phyloP scores from a whole-genome alignment of 352 stramenopile species.

The Globisporangium radiosum region DNA sequence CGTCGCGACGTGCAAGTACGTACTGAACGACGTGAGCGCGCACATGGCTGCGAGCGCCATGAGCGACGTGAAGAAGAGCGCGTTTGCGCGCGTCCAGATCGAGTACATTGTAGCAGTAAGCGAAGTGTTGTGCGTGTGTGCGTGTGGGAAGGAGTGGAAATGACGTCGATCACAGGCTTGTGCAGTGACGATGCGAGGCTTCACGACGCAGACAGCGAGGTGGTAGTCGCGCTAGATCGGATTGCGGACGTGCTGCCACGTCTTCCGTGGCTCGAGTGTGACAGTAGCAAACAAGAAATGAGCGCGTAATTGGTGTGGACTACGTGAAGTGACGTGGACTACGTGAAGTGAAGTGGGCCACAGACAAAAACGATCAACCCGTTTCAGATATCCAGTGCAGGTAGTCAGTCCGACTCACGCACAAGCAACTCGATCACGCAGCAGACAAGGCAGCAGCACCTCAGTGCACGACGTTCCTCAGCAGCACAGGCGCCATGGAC shows the following conservation, averaged over 20 bases:
- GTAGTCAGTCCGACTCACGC: too few relatives aligned
- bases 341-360: background rate
- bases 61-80: slow-evolving; percentile 78
- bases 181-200: too few relatives aligned
- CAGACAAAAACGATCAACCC: too few relatives aligned
- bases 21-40: slow-evolving; percentile 66
- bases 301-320: background rate
- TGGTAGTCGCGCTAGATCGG: background rate
- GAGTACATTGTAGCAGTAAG: slow-evolving; percentile 60
- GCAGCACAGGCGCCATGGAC: background rate
- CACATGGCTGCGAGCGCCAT: slow-evolving; percentile 70
- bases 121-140: background rate
- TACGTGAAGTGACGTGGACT: background rate
- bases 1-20: slow-evolving; percentile 48
- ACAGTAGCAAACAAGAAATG: background rate
- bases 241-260: background rate
- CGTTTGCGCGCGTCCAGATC: slow-evolving; percentile 80
- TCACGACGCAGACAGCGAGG: background rate
- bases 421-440: too few relatives aligned
- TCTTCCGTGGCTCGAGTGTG: background rate
- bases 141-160: background rate
- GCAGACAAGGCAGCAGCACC: too few relatives aligned
- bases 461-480: too few relatives aligned
- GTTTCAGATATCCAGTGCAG: too few relatives aligned
- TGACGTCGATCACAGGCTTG: background rate